Conservation (phyloP, 495 filamentous ascomycete species). For the Daldinia concentrica region DNA sequence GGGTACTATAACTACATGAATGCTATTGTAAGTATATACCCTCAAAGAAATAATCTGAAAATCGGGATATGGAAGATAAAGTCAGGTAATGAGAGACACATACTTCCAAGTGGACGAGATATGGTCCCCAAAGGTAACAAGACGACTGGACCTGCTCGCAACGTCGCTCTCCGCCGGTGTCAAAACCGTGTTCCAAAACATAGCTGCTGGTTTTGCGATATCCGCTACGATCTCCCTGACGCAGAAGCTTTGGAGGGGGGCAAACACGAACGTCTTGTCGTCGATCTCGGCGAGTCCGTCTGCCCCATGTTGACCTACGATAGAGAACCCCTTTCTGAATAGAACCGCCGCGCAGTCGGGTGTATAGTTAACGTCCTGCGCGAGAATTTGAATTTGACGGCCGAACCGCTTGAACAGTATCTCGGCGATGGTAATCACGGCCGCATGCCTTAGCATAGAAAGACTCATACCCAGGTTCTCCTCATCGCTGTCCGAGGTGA, state of each 20-base stretch:
- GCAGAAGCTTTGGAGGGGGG: slow-evolving; percentile 22
- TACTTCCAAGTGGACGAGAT: slow-evolving; percentile 18
- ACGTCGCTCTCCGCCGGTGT: slow-evolving; percentile 16
- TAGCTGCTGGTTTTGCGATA: slow-evolving; percentile 25
- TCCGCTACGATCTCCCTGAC: slow-evolving; percentile 38
- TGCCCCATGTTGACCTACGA: slow-evolving; percentile 31
- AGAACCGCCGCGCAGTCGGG: slow-evolving; percentile 16
- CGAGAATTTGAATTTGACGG: slow-evolving; percentile 10
- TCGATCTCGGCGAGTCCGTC: slow-evolving; percentile 27
- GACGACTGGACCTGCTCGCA: background rate
- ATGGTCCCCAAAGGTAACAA: background rate
- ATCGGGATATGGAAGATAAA: background rate
- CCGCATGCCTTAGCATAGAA: slow-evolving; percentile 23
- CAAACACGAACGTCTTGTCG: slow-evolving; percentile 30
- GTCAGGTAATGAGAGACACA: background rate
- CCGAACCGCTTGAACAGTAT: slow-evolving; percentile 22
- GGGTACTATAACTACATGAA: background rate
- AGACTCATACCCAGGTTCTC: background rate
- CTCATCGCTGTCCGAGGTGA: background rate
- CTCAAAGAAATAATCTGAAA: background rate
- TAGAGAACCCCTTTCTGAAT: slow-evolving; percentile 17
- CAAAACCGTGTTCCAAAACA: slow-evolving; percentile 31
- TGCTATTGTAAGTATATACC: background rate
- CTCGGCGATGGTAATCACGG: slow-evolving; percentile 11
- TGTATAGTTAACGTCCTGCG: slow-evolving; percentile 28